Conservation (phyloP, 352 stramenopile species). For the Saprolegnia diclina region DNA sequence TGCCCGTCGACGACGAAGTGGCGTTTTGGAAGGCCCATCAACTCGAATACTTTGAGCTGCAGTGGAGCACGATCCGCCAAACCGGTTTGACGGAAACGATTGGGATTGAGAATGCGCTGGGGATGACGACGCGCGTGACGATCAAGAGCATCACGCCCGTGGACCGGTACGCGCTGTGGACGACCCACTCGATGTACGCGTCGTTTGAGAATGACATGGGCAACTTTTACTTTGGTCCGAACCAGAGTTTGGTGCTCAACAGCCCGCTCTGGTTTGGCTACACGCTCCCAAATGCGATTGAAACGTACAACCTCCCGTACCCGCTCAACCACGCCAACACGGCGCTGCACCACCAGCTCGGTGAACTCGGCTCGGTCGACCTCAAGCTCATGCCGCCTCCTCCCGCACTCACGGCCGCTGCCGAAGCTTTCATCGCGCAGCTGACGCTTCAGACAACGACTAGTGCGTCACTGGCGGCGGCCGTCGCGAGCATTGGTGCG, state of each 20-base stretch:
- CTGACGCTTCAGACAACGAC: neutral
- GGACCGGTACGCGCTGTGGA: constrained; percentile 15
- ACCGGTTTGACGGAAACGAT: constrained; percentile 11
- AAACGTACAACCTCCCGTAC: constrained; percentile 9
- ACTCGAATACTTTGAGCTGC: constrained; percentile 1
- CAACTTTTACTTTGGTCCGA: constrained; percentile 4
- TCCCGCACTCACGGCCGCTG: neutral
- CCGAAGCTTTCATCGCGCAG: neutral
- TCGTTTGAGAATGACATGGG: constrained; percentile 19
- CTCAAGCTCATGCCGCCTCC: neutral
- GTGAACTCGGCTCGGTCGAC: constrained; percentile 11
- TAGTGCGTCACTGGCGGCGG: neutral
- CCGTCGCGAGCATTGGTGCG: neutral
- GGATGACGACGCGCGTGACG: neutral
- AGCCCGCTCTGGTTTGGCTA: neutral
- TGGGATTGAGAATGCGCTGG: constrained; percentile 11
- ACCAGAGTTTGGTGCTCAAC: constrained; percentile 7
- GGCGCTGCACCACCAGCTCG: constrained; percentile 4
- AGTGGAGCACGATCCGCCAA: constrained; percentile 15
- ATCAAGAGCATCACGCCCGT: constrained; percentile 19
- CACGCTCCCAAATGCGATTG: neutral
- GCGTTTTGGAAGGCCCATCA: neutral
- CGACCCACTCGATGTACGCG: constrained; percentile 1
- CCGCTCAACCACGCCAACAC: constrained; percentile 1
- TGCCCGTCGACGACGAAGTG: neutral